Evolutionary conservation across 192 early-diverging fungal species (phyloP).

Genomic region (Spinellus fusiger): DNA sequence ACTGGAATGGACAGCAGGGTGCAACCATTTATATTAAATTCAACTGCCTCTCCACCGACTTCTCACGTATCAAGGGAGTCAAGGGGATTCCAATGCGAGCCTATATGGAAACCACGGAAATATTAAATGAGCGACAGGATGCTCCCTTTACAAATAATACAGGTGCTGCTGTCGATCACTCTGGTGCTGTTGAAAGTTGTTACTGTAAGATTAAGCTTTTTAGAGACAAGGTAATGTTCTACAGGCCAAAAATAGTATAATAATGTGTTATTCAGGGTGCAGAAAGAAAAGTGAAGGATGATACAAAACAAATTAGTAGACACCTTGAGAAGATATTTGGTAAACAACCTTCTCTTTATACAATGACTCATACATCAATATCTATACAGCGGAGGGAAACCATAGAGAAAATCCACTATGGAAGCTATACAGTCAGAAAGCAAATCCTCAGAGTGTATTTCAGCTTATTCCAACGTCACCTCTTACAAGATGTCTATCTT

Average conservation of each 20-base stretch:
- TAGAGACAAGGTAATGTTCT: slow-evolving; percentile 2
- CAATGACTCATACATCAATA: slow-evolving; percentile 10
- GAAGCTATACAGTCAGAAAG: neutral
- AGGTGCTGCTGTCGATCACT: slow-evolving; percentile 41
- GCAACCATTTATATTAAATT: slow-evolving; percentile 68
- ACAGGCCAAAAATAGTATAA: neutral
- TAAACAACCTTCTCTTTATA: slow-evolving; percentile 24
- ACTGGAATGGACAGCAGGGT: slow-evolving; percentile 61
- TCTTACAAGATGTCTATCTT: neutral
- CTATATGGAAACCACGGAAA: slow-evolving; percentile 33
- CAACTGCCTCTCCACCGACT: slow-evolving; percentile 74
- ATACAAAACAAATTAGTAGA: slow-evolving; percentile 62
- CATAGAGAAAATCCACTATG: neutral
- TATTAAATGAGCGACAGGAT: too few relatives aligned
- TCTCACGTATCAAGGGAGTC: slow-evolving; percentile 73
- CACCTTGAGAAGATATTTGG: slow-evolving; percentile 56
- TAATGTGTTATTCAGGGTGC: slow-evolving; percentile 43
- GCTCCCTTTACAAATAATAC: too few relatives aligned
- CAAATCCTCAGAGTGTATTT: neutral
- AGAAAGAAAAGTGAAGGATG: slow-evolving; percentile 74
- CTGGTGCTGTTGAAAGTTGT: slow-evolving; percentile 29
- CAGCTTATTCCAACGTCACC: neutral
- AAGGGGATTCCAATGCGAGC: slow-evolving; percentile 68
- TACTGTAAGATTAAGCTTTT: slow-evolving; percentile 13
- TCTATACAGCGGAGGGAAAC: neutral